Base-by-base conservation (phyloP, 495 filamentous ascomycete species). In the Neurospora sp. region DNA sequence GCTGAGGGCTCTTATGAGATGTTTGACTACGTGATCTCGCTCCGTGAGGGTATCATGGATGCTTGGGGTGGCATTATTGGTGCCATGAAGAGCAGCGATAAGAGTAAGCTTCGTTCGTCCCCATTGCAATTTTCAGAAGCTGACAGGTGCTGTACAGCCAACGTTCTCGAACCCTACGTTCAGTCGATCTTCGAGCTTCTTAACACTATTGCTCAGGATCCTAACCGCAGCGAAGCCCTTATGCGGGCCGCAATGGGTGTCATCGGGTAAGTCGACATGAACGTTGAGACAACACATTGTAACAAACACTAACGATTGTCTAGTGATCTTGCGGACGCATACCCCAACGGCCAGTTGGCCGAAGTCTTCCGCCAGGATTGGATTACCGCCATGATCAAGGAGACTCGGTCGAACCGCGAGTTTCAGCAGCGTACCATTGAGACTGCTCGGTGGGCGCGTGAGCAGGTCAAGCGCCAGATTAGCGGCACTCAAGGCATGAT, bases 21-120 rank as follows among this genome's bases (percentile, higher is more conserved):
- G 91, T 88, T 94, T 40, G 95, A 98, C 81, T 99, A 99, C 78
- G 89, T 99, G 74, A 88, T 96, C 74, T 96, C 94, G 18, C 88
- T 99, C 69, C 90, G 96, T 71, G 96, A 99, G 80, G 96, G 95
- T 77, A 97, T 98, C 72, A 97, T 98, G 92, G 96, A 99, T 87
- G 96, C 96, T 18, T 99, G 97, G 93, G 94, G 93, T 79, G 96
- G 96, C 77, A 94, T 95, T 68, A 92, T 99, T 74, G 88, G 94
- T 79, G 93, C 96, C 40, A 92, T 98, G 90, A 97, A 95, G 88
- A 82, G 86, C 68, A 90, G 85, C 68, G 87, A 87, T 82, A 94
- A 94, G 81, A 88, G 91, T 94, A 82, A 80, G 89, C 82, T 14
- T 27, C 68, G 6, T 16, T 69, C 41, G n/a, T 39, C 18, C 27